Percentiles rank a stretch among this genome's conserved stretches.
These are phyloP conservation scores for Arachnopeziza araneosa DNA, from an alignment of 2,329 filamentous ascomycete genomes.

Conservation along the genomic window DNA sequence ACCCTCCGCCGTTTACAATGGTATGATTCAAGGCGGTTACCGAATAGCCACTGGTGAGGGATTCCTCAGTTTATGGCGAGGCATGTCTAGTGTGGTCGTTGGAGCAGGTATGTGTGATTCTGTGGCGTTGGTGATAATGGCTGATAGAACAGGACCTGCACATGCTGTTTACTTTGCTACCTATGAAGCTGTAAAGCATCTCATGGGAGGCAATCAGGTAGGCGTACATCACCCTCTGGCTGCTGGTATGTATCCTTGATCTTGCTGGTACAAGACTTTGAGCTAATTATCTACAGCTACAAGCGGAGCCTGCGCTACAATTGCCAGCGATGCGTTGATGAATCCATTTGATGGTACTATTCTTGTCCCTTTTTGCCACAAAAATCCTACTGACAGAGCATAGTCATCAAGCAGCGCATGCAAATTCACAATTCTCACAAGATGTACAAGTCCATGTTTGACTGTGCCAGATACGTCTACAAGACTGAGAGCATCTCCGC, in stretches of 20 bases:
- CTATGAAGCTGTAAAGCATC: constrained; percentile 94
- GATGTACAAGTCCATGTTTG: constrained; percentile 76
- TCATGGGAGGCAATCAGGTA: constrained; percentile 85
- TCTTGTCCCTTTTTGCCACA: background rate
- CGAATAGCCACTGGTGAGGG: constrained; percentile 90
- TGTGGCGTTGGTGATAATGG: constrained; percentile 1
- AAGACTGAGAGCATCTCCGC: constrained; percentile 79
- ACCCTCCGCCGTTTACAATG: constrained; percentile 75
- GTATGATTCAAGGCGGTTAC: constrained; percentile 86
- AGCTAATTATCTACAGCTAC: constrained; percentile 56
- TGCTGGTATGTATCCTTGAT: constrained; percentile 58
- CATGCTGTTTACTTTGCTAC: constrained; percentile 98
- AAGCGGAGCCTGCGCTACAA: constrained; percentile 90
- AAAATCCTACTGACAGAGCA: constrained; percentile 14
- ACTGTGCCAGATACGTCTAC: constrained; percentile 88
- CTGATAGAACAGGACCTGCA: constrained; percentile 65
- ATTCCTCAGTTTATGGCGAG: constrained; percentile 87
- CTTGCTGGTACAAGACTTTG: background rate
- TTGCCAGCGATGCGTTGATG: constrained; percentile 97
- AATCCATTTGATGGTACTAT: constrained; percentile 89
- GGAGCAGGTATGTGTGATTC: constrained; percentile 67
- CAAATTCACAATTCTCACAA: constrained; percentile 90
- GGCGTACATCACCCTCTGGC: constrained; percentile 89
- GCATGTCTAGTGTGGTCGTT: constrained; percentile 91
- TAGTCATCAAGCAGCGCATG: constrained; percentile 99